Conservation (phyloP, 306 rosid genomes). For the Begonia masoniana region DNA sequence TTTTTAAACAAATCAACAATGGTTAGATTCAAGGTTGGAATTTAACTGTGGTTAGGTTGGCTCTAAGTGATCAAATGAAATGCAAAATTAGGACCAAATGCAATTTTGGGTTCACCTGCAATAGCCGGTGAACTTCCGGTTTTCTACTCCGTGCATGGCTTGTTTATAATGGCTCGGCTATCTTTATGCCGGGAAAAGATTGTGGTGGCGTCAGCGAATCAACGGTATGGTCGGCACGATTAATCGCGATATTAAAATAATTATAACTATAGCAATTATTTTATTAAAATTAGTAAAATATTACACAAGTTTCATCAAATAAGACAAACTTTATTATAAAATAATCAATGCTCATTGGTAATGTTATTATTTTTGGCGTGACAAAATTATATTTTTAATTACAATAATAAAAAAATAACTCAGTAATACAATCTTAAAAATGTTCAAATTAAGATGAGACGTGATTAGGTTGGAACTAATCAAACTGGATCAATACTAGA, state of each 20-base stretch:
- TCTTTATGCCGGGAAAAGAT: background rate
- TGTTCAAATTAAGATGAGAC: no score
- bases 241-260: slow-evolving; percentile 5
- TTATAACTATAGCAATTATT: slow-evolving; percentile 1
- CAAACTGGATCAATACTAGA: no score
- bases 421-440: no score
- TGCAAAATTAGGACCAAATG: slow-evolving; percentile 13
- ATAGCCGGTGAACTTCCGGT: background rate
- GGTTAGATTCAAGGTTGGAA: slow-evolving; percentile 9
- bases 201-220: slow-evolving; percentile 1
- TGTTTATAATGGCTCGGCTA: slow-evolving; percentile 1
- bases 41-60: slow-evolving; percentile 14
- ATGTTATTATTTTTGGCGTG: no score
- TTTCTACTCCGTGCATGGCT: background rate
- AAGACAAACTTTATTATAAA: no score
- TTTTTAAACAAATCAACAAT: slow-evolving; percentile 8
- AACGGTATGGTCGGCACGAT: slow-evolving; percentile 11
- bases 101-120: slow-evolving; percentile 6
- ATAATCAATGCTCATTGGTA: no score
- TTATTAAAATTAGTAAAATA: background rate
- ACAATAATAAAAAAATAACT: no score
- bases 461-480: no score
- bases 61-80: slow-evolving; percentile 2
- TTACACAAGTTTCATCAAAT: no score
- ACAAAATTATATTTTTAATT: no score